Conservation (phyloP, 805 yeast species). For the Hanseniaspora lindneri region DNA sequence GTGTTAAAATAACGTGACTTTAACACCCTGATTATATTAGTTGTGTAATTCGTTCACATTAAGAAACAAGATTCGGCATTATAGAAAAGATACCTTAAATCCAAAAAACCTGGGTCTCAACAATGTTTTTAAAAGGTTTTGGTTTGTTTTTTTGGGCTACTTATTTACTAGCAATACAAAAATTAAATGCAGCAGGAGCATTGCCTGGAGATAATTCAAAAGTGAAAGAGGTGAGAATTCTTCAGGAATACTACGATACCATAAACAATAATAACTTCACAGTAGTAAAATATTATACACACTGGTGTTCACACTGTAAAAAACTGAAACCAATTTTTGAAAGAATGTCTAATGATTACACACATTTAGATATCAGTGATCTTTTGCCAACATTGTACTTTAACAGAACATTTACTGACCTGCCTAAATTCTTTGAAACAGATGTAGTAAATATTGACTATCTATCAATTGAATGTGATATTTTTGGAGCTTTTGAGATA, state of each 20-base stretch:
- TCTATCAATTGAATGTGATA: slow-evolving; percentile 28
- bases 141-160: background rate
- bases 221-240: slow-evolving; percentile 11
- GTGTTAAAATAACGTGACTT: too few species aligned
- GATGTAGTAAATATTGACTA: slow-evolving; percentile 21
- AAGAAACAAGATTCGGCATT: background rate
- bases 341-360: slow-evolving; percentile 35
- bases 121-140: background rate
- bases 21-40: too few species aligned
- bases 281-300: slow-evolving; percentile 39
- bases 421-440: background rate
- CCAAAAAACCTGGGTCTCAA: background rate
- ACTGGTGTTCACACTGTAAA: slow-evolving; percentile 64
- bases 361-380: background rate
- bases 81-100: background rate
- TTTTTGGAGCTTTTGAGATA: slow-evolving; percentile 24
- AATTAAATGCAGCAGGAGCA: background rate
- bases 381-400: background rate
- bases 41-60: too few species aligned
- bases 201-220: background rate
- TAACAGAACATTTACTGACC: background rate
- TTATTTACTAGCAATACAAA: background rate
- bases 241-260: slow-evolving; percentile 23
- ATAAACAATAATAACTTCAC: slow-evolving; percentile 25
- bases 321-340: slow-evolving; percentile 44